A percentile compares a stretch with the other conserved stretches of the same genome.
These are phyloP conservation scores for Yarrowia sp. DNA, from an alignment of 805 yeast genomes.

Conservation along the genomic window DNA sequence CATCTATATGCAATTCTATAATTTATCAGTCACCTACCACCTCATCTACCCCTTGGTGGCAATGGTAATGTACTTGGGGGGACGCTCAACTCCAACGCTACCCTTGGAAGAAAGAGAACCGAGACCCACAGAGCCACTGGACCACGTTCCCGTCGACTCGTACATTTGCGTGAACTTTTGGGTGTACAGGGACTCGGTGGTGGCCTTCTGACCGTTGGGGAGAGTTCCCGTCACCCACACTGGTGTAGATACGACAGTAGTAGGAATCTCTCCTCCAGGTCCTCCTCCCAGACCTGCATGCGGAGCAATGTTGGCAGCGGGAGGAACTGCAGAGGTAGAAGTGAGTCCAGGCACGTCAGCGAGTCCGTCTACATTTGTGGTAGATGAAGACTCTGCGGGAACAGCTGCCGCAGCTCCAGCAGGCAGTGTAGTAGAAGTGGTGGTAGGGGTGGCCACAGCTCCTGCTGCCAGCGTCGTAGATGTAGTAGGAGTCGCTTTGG, in stretches of 20 bases:
- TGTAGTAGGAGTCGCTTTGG: not conserved
- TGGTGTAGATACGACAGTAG: conserved; percentile 27
- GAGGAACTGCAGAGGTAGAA: conserved; percentile 25
- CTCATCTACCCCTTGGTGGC: not conserved
- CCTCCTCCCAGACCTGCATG: conserved; percentile 29
- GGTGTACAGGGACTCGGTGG: conserved; percentile 43
- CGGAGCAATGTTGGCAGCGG: conserved; percentile 26
- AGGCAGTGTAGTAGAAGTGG: not conserved
- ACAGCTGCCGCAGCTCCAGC: not conserved
- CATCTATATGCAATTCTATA: conserved; percentile 16
- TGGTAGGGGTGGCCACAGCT: not conserved
- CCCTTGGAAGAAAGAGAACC: conserved; percentile 59
- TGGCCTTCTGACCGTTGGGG: conserved; percentile 35
- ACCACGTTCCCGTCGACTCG: conserved; percentile 45
- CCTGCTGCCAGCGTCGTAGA: not conserved
- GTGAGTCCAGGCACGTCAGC: not conserved
- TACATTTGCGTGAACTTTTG: conserved; percentile 43
- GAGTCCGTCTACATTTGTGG: not conserved
- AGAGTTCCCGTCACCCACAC: conserved; percentile 31
- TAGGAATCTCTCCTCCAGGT: conserved; percentile 27
- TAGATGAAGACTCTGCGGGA: not conserved
- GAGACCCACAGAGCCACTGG: conserved; percentile 70
- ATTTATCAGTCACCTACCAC: not conserved
- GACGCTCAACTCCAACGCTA: conserved; percentile 50
- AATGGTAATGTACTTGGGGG: conserved; percentile 27